Percentiles rank a stretch among this genome's conserved stretches.
Conservation (phyloP, 129 eudicot genomes). For the Pulicaria dysenterica region DNA sequence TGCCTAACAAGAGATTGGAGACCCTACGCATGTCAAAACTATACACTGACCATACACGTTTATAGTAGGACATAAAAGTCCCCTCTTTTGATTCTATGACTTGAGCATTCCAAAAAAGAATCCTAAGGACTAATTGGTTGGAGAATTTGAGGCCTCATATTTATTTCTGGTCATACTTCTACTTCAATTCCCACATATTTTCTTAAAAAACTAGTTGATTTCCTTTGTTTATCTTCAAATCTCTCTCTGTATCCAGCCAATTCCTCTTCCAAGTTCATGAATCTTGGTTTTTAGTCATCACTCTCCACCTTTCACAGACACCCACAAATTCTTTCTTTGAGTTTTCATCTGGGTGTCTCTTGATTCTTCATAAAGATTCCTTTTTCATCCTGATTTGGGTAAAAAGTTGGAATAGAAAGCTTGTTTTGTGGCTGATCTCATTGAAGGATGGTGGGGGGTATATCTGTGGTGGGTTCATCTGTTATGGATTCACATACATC, state of each 20-base stretch:
- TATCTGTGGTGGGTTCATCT: slow-evolving; percentile 68
- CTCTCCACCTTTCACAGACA: slow-evolving; percentile 32
- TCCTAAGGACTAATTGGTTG: slow-evolving; percentile 28
- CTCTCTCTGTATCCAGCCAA: slow-evolving; percentile 41
- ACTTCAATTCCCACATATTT: slow-evolving; percentile 23
- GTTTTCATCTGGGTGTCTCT: slow-evolving; percentile 43
- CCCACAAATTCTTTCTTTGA: slow-evolving; percentile 39
- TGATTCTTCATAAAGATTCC: slow-evolving; percentile 25
- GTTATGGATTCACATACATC: slow-evolving; percentile 73
- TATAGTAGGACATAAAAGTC: slow-evolving; percentile 1
- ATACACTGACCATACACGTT: slow-evolving; percentile 38
- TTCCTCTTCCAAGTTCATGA: slow-evolving; percentile 50
- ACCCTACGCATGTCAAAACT: slow-evolving; percentile 28
- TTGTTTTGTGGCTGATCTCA: slow-evolving; percentile 11
- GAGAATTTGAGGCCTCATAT: slow-evolving; percentile 51
- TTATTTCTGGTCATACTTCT: slow-evolving; percentile 50
- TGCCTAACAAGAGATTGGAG: slow-evolving; percentile 11
- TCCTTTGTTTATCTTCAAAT: slow-evolving; percentile 13
- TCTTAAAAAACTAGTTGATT: slow-evolving; percentile 25
- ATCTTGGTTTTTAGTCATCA: slow-evolving; percentile 34
- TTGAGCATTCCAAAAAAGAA: slow-evolving; percentile 15
- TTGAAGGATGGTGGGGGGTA: slow-evolving; percentile 73
- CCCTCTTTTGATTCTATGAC: slow-evolving; percentile 25
- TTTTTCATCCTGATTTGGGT: slow-evolving; percentile 16
- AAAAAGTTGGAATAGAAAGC: slow-evolving; percentile 1